Evolutionary conservation across 139 green algal species (phyloP), one percentile per base, ranked within the genome.

Genomic region (Deuterostichococcus epilithicus): DNA sequence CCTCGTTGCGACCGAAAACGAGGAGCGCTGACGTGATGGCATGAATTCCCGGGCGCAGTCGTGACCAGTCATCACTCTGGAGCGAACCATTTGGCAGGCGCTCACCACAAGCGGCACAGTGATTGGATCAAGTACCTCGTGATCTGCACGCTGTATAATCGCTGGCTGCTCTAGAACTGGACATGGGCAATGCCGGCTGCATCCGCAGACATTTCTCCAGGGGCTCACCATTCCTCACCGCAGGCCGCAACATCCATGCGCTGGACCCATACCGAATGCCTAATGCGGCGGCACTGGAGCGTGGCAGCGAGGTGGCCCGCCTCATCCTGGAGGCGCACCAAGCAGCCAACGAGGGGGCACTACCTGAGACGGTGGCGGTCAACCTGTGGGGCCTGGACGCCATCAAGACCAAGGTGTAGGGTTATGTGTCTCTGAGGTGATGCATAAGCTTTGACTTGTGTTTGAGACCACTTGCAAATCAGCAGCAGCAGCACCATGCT

Each of bases 221-320:
- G n/a, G n/a, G n/a, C n/a, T n/a, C n/a, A n/a, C n/a, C n/a, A n/a
- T 60, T 60, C 45, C 45, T 60, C 45, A 60, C 15, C 45, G 35
- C 81, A 91, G 91, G 95, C 34, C 89, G 95, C 60, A 99, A 99
- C 89, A 99, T 99, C 79, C 92, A 97, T 82, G 96, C 96, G 3
- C 85, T 98, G 36, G 96, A 99, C 82, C 96, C 96, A 0, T 99
- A 99, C 86, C 86, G 96, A 69, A 99, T 99, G 95, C 96, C 96
- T 26, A 87, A 81, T 32, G 76, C 86, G 42, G 88, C 94, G 26
- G 95, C 96, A 20, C 75, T 90, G 76, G 83, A 89, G 42, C 81
- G 96, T 1, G 96, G 96, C 0, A 68, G 78, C 1, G 71, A 73
- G 22, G 84, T 90, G 6, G 92, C 86, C 0, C 73, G 80, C 25